These are phyloP conservation scores for Dendrobium officinale DNA, from an alignment of 106 monocot species.

Conservation along the genomic window DNA sequence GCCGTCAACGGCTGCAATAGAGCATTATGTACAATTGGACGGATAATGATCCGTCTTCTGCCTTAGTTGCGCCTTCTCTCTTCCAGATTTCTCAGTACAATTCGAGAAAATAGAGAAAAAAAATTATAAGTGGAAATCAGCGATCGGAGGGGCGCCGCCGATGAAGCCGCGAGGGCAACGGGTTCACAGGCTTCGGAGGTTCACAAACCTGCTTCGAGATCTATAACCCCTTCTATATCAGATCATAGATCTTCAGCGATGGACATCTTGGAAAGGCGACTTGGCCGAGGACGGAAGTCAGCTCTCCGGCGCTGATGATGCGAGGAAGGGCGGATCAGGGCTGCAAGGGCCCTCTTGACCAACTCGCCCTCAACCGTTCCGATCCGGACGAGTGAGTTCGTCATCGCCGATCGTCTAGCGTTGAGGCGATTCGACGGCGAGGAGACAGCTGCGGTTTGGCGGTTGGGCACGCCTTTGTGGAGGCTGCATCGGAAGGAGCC, in stretches of 20 bases:
- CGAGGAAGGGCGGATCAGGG: slow-evolving; percentile 78
- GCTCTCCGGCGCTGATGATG: slow-evolving; percentile 59
- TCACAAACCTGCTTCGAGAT: slow-evolving; percentile 35
- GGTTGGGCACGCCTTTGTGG: not conserved
- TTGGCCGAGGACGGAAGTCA: slow-evolving; percentile 67
- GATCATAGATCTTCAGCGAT: slow-evolving; percentile 35
- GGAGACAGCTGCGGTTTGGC: slow-evolving; percentile 6
- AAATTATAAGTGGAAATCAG: not conserved
- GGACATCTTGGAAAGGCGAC: slow-evolving; percentile 76
- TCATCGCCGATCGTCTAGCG: slow-evolving; percentile 73
- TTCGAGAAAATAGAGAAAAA: not conserved
- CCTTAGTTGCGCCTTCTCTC: not conserved
- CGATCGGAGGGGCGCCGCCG: not conserved
- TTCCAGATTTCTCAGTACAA: not conserved
- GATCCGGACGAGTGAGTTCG: slow-evolving; percentile 81
- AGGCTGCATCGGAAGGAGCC: slow-evolving; percentile 19
- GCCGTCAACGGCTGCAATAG: slow-evolving; percentile 3
- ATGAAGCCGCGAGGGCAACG: too few relatives aligned
- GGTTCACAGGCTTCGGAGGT: not conserved
- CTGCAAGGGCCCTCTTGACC: slow-evolving; percentile 67
- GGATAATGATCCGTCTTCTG: slow-evolving; percentile 1
- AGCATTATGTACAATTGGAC: slow-evolving; percentile 6
- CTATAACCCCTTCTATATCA: not conserved
- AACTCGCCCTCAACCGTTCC: slow-evolving; percentile 83
- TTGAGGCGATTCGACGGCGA: slow-evolving; percentile 47